Conservation (phyloP, 495 filamentous ascomycete species). For the Aspergillus ellipticus region DNA sequence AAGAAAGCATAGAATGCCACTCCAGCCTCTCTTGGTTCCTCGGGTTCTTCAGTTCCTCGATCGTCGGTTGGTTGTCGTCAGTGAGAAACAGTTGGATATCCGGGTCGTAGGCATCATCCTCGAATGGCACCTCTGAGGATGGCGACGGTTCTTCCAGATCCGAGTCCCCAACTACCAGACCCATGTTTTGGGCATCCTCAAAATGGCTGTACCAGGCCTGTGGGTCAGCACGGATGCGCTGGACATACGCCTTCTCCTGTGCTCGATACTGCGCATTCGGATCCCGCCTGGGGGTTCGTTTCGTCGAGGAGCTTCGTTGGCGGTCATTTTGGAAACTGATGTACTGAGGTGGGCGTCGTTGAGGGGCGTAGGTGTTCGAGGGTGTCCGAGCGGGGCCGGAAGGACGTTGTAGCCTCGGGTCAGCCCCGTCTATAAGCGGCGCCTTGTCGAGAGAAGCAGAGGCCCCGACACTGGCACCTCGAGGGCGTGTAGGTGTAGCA, state of each 20-base stretch:
- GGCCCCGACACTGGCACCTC: conserved; percentile 39
- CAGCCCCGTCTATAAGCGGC: conserved; percentile 25
- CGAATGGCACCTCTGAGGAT: conserved; percentile 74
- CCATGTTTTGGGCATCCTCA: conserved; percentile 60
- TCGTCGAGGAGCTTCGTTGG: conserved; percentile 52
- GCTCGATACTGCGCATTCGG: conserved; percentile 78
- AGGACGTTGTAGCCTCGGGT: conserved; percentile 52
- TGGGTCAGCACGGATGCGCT: conserved; percentile 67
- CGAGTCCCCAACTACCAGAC: conserved; percentile 65
- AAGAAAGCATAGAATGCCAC: conserved; percentile 97
- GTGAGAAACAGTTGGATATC: conserved; percentile 89
- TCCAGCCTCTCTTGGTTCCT: conserved; percentile 88
- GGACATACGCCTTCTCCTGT: conserved; percentile 79
- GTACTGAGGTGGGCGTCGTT: conserved; percentile 66
- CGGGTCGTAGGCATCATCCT: conserved; percentile 82
- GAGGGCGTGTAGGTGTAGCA: conserved; percentile 33
- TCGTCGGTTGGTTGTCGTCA: conserved; percentile 78
- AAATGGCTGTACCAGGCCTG: conserved; percentile 69
- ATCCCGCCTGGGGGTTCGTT: conserved; percentile 53
- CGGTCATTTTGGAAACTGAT: conserved; percentile 48
- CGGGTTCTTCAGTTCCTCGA: conserved; percentile 84
- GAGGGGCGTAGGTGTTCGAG: conserved; percentile 71
- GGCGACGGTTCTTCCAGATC: conserved; percentile 90
- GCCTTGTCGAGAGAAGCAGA: conserved; percentile 28
- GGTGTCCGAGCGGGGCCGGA: conserved; percentile 60